A percentile compares a stretch with the other conserved stretches of the same genome.
These are phyloP conservation scores for Fraxinus dipetala DNA, from an alignment of 305 asterid species.

Conservation along the genomic window DNA sequence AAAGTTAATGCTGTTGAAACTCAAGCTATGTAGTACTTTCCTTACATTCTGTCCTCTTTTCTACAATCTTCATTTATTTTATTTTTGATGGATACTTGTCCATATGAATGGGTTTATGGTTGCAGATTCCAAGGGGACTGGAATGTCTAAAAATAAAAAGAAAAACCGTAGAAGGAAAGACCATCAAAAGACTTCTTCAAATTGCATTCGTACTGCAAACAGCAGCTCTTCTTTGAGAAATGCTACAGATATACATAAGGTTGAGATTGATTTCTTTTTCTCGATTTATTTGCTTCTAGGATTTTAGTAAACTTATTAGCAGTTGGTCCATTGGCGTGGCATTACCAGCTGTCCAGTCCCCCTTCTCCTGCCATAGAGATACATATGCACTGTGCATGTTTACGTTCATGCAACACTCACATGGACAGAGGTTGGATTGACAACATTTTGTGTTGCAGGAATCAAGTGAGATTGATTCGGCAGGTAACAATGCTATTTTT, in stretches of 20 bases:
- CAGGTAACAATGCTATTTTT: slow-evolving; percentile 33
- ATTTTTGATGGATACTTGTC: slow-evolving; percentile 14
- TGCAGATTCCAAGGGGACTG: slow-evolving; percentile 61
- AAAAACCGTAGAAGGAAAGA: slow-evolving; percentile 85
- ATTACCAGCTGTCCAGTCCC: slow-evolving; percentile 11
- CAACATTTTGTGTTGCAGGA: slow-evolving; percentile 44
- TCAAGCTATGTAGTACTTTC: slow-evolving; percentile 4
- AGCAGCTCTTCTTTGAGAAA: slow-evolving; percentile 42
- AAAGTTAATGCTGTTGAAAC: background rate
- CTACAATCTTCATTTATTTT: background rate
- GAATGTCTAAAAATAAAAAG: slow-evolving; percentile 69
- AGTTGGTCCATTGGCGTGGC: background rate
- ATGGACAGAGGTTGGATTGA: slow-evolving; percentile 18
- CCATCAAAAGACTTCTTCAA: slow-evolving; percentile 50
- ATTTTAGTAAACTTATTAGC: background rate
- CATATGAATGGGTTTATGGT: slow-evolving; percentile 13
- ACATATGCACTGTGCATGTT: slow-evolving; percentile 13
- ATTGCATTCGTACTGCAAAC: slow-evolving; percentile 42
- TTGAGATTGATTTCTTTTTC: slow-evolving; percentile 21
- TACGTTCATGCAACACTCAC: background rate
- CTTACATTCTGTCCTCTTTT: background rate
- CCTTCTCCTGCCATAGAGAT: background rate
- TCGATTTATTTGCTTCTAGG: background rate
- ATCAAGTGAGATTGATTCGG: slow-evolving; percentile 32
- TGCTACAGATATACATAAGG: slow-evolving; percentile 45